Evolutionary conservation across 768 basidiomycete species (phyloP), one percentile per base, ranked within the genome.

Genomic region (Roridomyces roridus): DNA sequence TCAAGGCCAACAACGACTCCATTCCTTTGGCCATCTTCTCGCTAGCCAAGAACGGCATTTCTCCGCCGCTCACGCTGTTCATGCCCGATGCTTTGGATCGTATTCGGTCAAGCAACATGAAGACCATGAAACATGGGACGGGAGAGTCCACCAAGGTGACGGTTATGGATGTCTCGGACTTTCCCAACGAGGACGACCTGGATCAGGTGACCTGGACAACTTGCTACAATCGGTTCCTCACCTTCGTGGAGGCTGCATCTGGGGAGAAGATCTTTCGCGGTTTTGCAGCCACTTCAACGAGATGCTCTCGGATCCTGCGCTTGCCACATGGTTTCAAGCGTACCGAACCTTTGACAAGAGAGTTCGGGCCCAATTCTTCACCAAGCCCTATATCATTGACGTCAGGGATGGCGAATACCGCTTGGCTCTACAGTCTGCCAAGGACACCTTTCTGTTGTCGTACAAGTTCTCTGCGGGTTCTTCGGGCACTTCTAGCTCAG

Each of bases 21-120:
- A 55, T 55, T 17, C 53, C 53, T 1, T 9, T 6, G 12, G 45
- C 45, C 10, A 40, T 55, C 20, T 31, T 23, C 25, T 55, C 46
- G 15, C 28, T 55, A 9, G 53, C 53, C 20, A 55, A 55, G 45
- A 55, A 55, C 39, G 45, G 53, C 12, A 55, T 55, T 5, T 55
- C 37, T 0, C 52, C 52, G 15, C 52, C 52, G 3, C 35, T 54
- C 21, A 46, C 44, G 10, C 14, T 54, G 5, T 55, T 55, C 20
- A 26, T 55, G 2, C 37, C 53, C 7, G 15, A 18, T 17, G 46
- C 53, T 23, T 12, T 55, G 25, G 45, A 39, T 9, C 45, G 37
- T 11, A 46, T 55, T 18, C 53, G 53, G 23, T 40, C 46, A 2
- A 41, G 53, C 26, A 55, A 55, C 14, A 31, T 55, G 15, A 55